Percentiles rank a stretch among this genome's conserved stretches.
These are phyloP conservation scores for Hanseniaspora jakobsenii DNA, from an alignment of 805 yeast genomes.

Conservation along the genomic window DNA sequence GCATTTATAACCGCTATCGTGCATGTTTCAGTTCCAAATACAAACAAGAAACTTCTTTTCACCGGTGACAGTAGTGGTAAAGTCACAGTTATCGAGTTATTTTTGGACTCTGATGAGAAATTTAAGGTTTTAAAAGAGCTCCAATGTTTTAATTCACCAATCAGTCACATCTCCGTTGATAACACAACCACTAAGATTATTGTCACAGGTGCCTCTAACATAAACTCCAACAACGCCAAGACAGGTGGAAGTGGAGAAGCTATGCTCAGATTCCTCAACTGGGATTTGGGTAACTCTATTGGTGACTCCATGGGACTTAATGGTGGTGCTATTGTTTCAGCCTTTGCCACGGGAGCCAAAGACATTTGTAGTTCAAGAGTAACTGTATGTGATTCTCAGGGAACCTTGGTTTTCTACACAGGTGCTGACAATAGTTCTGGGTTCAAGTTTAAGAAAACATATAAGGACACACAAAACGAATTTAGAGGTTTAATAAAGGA, in stretches of 20 bases:
- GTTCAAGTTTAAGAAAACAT: constrained; percentile 66
- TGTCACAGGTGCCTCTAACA: constrained; percentile 6
- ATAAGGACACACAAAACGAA: constrained; percentile 53
- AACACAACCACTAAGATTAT: constrained; percentile 8
- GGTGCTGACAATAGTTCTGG: constrained; percentile 58
- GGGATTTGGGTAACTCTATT: constrained; percentile 92
- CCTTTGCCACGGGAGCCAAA: constrained; percentile 11
- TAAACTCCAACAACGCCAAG: constrained; percentile 1
- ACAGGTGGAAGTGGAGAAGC: constrained; percentile 2
- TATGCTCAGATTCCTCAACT: constrained; percentile 21
- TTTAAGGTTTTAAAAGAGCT: constrained; percentile 11
- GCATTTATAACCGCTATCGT: constrained; percentile 5
- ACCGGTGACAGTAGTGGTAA: constrained; percentile 12
- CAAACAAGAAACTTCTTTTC: constrained; percentile 8
- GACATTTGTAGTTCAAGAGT: constrained; percentile 4
- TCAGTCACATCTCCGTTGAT: constrained; percentile 13
- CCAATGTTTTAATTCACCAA: constrained; percentile 9
- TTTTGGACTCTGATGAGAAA: constrained; percentile 2
- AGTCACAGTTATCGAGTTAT: constrained; percentile 6
- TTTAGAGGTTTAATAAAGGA: constrained; percentile 59
- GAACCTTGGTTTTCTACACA: constrained; percentile 65
- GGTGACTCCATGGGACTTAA: constrained; percentile 44
- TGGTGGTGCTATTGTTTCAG: constrained; percentile 2
- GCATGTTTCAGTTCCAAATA: constrained; percentile 2
- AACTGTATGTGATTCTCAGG: constrained; percentile 75